phyloP scores from a whole-genome alignment of 2,329 filamentous ascomycete species.

The Ophiostoma quercus region DNA sequence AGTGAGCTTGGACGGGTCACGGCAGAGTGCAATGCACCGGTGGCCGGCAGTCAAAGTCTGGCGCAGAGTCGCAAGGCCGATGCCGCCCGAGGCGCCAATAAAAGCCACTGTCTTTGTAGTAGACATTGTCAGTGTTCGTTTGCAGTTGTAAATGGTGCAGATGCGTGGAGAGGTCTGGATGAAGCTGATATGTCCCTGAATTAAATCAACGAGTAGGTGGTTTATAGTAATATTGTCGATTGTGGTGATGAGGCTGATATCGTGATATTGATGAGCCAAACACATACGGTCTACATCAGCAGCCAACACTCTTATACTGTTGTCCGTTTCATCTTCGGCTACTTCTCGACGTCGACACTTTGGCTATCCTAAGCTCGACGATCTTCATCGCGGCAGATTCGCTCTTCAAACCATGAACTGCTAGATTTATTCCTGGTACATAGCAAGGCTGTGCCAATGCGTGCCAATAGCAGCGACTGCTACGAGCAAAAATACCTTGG shows the following conservation, averaged over 20 bases:
- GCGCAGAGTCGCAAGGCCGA: constrained; percentile 44
- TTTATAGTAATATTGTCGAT: not conserved
- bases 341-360: not conserved
- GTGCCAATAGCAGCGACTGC: not conserved
- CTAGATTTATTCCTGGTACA: not conserved
- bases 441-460: not conserved
- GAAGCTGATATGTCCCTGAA: too few relatives aligned
- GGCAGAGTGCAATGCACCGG: constrained; percentile 46
- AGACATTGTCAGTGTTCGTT: not conserved
- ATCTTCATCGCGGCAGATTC: not conserved
- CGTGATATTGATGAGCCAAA: not conserved
- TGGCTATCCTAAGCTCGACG: not conserved
- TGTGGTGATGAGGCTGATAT: not conserved
- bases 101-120: constrained; percentile 42
- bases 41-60: constrained; percentile 43
- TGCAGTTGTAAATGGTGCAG: not conserved
- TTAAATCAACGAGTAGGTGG: too few relatives aligned
- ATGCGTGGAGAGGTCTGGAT: not conserved
- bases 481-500: not conserved
- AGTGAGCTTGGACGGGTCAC: constrained; percentile 48
- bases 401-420: not conserved
- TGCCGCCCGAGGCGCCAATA: constrained; percentile 50
- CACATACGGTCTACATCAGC: not conserved
- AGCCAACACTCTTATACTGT: not conserved
- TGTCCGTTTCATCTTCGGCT: not conserved